Percentiles rank a stretch among this genome's conserved stretches.
These are phyloP conservation scores for Penicillium sclerotigenum DNA, from an alignment of 2,329 filamentous ascomycete genomes.

Conservation along the genomic window DNA sequence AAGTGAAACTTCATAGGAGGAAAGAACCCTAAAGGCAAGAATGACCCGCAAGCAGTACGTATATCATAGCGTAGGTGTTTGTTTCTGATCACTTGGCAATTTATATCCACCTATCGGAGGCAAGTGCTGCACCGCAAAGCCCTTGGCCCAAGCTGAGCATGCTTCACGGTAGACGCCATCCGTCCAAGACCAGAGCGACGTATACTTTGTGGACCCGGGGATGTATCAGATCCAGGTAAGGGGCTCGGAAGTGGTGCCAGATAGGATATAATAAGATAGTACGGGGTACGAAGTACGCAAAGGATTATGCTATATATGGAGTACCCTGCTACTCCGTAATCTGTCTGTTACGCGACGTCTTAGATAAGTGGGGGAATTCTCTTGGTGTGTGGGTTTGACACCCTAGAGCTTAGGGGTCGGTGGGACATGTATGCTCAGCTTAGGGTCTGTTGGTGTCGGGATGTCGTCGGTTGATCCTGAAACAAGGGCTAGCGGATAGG, in stretches of 20 bases:
- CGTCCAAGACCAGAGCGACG: background rate
- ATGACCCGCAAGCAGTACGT: background rate
- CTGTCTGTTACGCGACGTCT: slow-evolving; percentile 16
- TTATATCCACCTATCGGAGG: slow-evolving; percentile 15
- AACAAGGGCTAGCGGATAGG: slow-evolving; percentile 18
- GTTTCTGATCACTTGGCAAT: slow-evolving; percentile 9
- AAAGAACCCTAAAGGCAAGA: background rate
- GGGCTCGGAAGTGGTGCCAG: slow-evolving; percentile 1
- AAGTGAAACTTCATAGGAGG: slow-evolving; percentile 3
- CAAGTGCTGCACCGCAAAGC: background rate
- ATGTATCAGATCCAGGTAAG: slow-evolving; percentile 12
- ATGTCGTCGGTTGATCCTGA: slow-evolving; percentile 13
- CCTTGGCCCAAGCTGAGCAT: slow-evolving; percentile 15
- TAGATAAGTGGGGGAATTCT: slow-evolving; percentile 9
- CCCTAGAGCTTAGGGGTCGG: background rate
- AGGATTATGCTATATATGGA: background rate
- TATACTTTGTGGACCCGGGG: background rate
- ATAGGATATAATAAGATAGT: background rate
- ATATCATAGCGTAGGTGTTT: slow-evolving; percentile 1
- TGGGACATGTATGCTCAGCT: too few relatives aligned
- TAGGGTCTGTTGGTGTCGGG: background rate
- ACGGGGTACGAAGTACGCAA: background rate
- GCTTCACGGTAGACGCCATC: slow-evolving; percentile 3
- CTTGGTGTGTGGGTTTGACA: slow-evolving; percentile 16
- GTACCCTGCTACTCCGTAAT: slow-evolving; percentile 11